Conservation (phyloP, 352 stramenopile species). For the Phytophthora pistaciae region DNA sequence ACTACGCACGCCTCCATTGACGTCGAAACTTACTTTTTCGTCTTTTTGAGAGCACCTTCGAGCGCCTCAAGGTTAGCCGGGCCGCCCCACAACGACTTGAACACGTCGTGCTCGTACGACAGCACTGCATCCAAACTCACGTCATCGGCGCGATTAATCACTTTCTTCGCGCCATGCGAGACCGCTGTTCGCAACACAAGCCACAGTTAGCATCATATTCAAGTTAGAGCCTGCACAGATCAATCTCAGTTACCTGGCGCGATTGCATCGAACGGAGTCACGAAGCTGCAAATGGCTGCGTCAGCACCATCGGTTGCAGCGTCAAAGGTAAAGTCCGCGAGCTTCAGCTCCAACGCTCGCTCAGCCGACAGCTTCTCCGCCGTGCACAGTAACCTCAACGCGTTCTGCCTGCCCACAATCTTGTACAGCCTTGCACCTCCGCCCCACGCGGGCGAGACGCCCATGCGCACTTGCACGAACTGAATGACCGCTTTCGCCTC, state of each 20-base stretch:
- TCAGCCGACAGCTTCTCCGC: constrained; percentile 60
- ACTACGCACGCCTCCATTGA: not conserved
- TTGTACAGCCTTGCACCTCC: constrained; percentile 80
- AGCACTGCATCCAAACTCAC: constrained; percentile 69
- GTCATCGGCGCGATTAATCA: constrained; percentile 79
- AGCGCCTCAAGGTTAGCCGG: constrained; percentile 80
- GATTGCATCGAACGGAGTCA: constrained; percentile 59
- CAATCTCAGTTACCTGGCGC: constrained; percentile 45
- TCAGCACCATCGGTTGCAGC: constrained; percentile 33
- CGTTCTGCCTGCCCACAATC: constrained; percentile 77
- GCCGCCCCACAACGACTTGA: constrained; percentile 77
- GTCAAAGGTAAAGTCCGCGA: constrained; percentile 75
- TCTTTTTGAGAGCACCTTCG: constrained; percentile 53
- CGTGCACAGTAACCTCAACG: constrained; percentile 78
- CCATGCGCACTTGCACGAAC: constrained; percentile 89
- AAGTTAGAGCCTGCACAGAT: not conserved
- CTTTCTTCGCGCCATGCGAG: constrained; percentile 71
- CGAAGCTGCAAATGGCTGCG: constrained; percentile 51
- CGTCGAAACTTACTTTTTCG: constrained; percentile 18
- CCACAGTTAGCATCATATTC: constrained; percentile 2
- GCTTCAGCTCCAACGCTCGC: constrained; percentile 63
- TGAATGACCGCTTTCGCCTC: constrained; percentile 72
- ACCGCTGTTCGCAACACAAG: constrained; percentile 53
- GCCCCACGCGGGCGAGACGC: constrained; percentile 86
- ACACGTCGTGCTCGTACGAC: constrained; percentile 71